phyloP scores from a whole-genome alignment of 2,329 filamentous ascomycete genomes.

The Claviceps arundinis region DNA sequence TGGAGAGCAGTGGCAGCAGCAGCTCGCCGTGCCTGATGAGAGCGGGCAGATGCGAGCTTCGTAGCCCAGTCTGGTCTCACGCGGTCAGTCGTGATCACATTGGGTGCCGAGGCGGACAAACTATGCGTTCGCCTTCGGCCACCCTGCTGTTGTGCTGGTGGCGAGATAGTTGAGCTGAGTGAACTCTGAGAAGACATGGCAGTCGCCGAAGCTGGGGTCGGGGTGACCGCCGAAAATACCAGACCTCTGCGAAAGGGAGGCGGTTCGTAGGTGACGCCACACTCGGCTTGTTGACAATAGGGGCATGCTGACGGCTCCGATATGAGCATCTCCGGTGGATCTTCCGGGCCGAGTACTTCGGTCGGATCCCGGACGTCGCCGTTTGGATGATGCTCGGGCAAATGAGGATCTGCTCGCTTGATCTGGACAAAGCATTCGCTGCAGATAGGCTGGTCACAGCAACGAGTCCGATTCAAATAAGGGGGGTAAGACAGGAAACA shows the following conservation, averaged over 20 bases:
- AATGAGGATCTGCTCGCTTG: constrained; percentile 82
- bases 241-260: constrained; percentile 81
- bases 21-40: constrained; percentile 72
- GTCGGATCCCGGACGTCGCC: constrained; percentile 23
- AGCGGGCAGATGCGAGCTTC: constrained; percentile 73
- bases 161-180: constrained; percentile 45
- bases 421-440: constrained; percentile 99
- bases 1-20: constrained; percentile 90
- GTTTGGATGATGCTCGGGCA: constrained; percentile 62
- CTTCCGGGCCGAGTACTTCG: constrained; percentile 29
- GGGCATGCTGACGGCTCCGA: constrained; percentile 88
- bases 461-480: constrained; percentile 85
- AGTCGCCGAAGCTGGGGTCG: constrained; percentile 31
- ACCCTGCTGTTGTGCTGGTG: constrained; percentile 22
- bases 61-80: constrained; percentile 90
- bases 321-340: constrained; percentile 53
- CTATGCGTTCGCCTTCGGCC: constrained; percentile 39
- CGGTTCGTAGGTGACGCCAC: constrained; percentile 87
- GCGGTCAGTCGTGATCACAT: constrained; percentile 83
- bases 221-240: constrained; percentile 44
- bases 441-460: constrained; percentile 92
- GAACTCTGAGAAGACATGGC: constrained; percentile 84
- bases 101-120: constrained; percentile 68
- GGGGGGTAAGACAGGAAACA: constrained; percentile 94
- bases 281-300: constrained; percentile 89